Base-by-base conservation (phyloP, 2,329 filamentous ascomycete species). In the Aureobasidium sp. region DNA sequence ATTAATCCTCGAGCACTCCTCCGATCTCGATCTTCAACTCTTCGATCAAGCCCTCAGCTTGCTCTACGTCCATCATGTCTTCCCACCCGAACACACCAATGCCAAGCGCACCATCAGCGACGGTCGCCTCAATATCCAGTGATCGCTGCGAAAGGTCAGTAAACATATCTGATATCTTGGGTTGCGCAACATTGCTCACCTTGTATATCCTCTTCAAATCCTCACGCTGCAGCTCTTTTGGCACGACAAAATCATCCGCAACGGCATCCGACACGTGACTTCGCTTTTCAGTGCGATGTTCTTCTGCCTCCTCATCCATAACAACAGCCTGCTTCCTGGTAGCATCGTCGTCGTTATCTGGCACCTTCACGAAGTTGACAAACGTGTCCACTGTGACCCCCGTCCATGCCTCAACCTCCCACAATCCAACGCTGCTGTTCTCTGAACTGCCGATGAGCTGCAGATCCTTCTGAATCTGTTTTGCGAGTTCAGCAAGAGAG, bases 341-440 rank as follows among this genome's bases (percentile, higher is more conserved):
- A 14, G 51, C 44, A 13, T 57, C 41, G 32, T 29, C 48, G 1
- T 66, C 65, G 2, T 66, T 64, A 50, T 75, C 76, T 1, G 81
- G 81, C 5, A 85, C 72, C 57, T 79, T 84, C 21, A 96, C 73
- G 66, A 96, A 94, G 71, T 97, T 97, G 67, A 96, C 85, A 74
- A 90, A 93, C 0, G 82, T 85, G 66, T 89, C 82, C 1, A 96
- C 73, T 59, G 73, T 77, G 2, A 91, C 74, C 0, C 87, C 88
- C 0, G 89, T 93, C 91, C 91, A 96, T 16, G 79, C 73, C 25
- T 79, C 74, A 41, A 96, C 86, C 71, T 96, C 86, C 75, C 83
- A 84, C 1, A 96, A 75, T 1, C 84, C 84, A 0, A 84, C 85
- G 1, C 76, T 76, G 0, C 82, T 80, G 68, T 85, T 84, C 50